phyloP scores from a whole-genome alignment of 2,329 filamentous ascomycete genomes.

The Camillea tinctor region DNA sequence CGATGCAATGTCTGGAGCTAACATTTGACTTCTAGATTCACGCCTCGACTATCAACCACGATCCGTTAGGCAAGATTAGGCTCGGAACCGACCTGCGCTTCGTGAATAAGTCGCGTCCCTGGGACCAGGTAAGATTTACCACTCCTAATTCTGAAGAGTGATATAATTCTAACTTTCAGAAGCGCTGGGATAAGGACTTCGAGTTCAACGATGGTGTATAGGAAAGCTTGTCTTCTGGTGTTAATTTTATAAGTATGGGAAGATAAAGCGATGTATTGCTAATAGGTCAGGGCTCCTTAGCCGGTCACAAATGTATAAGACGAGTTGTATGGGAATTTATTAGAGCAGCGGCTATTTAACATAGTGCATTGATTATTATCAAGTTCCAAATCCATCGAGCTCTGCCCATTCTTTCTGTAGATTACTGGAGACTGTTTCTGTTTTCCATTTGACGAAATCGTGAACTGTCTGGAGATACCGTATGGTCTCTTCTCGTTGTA shows the following conservation, averaged over 20 bases:
- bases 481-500: background rate
- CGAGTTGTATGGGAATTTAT: background rate
- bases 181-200: background rate
- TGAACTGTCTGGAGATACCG: background rate
- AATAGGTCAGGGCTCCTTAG: too few species aligned
- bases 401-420: background rate
- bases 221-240: background rate
- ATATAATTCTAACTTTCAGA: background rate
- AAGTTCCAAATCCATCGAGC: background rate
- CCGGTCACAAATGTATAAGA: background rate
- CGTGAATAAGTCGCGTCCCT: constrained; percentile 1
- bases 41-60: constrained; percentile 39
- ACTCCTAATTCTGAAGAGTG: background rate
- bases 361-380: background rate
- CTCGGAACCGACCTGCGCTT: constrained; percentile 43
- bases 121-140: background rate
- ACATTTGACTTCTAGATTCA: constrained; percentile 14
- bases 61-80: constrained; percentile 36
- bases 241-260: background rate
- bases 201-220: background rate
- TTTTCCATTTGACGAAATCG: background rate
- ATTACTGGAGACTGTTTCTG: background rate
- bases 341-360: background rate
- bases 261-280: background rate
- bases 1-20: too few species aligned